Conservation (phyloP, 2,329 filamentous ascomycete species). For the Phyllachora maydis region DNA sequence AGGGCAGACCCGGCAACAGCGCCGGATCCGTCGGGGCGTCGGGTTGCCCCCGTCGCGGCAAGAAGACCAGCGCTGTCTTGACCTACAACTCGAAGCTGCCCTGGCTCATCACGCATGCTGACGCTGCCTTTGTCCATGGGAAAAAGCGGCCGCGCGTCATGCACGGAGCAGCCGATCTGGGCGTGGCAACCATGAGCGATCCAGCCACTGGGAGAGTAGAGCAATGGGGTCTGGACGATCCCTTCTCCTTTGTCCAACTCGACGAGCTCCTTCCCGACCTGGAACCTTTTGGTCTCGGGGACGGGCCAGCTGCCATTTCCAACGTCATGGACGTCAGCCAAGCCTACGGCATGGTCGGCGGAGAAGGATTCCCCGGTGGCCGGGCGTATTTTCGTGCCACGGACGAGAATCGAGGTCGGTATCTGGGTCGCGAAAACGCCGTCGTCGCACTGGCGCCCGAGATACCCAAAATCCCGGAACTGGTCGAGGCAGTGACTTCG, state of each 20-base stretch:
- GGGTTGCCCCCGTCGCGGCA: slow-evolving; percentile 29
- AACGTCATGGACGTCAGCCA: slow-evolving; percentile 88
- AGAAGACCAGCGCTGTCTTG: slow-evolving; percentile 51
- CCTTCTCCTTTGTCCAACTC: slow-evolving; percentile 56
- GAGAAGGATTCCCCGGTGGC: slow-evolving; percentile 72
- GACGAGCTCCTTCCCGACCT: slow-evolving; percentile 57
- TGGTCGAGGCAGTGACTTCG: slow-evolving; percentile 51
- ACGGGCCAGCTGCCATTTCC: slow-evolving; percentile 57
- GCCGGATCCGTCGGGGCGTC: slow-evolving; percentile 26
- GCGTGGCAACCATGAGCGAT: slow-evolving; percentile 63
- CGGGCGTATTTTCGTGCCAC: slow-evolving; percentile 56
- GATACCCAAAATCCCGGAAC: slow-evolving; percentile 54
- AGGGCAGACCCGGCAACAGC: slow-evolving; percentile 55
- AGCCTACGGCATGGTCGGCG: slow-evolving; percentile 62
- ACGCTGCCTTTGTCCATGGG: slow-evolving; percentile 52
- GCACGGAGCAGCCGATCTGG: slow-evolving; percentile 63
- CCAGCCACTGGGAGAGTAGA: slow-evolving; percentile 57
- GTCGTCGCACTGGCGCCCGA: slow-evolving; percentile 44
- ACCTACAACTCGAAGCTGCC: slow-evolving; percentile 75
- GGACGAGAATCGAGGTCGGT: slow-evolving; percentile 57
- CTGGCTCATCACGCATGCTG: slow-evolving; percentile 58
- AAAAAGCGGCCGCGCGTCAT: slow-evolving; percentile 64
- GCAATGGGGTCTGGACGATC: slow-evolving; percentile 63
- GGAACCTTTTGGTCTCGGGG: slow-evolving; percentile 55
- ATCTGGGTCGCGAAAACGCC: slow-evolving; percentile 39